These are phyloP conservation scores for Kluyveromyces siamensis DNA, from an alignment of 805 yeast genomes.

Conservation along the genomic window DNA sequence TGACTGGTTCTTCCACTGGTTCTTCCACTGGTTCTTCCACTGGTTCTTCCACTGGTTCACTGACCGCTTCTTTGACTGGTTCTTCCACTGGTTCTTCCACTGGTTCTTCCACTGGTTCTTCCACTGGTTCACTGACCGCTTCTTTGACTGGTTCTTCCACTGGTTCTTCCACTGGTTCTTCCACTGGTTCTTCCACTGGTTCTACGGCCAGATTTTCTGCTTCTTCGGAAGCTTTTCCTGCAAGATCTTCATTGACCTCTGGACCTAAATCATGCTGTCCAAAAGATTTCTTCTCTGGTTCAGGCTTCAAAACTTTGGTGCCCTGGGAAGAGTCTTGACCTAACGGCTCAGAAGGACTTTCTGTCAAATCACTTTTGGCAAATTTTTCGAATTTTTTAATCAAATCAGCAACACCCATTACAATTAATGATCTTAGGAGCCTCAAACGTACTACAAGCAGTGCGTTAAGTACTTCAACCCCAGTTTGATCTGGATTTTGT, in stretches of 20 bases:
- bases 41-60: constrained; percentile 6
- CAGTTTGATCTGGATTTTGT: neutral
- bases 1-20: neutral
- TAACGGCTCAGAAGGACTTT: neutral
- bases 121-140: no score
- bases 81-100: no score
- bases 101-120: no score
- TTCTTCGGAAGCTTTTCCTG: neutral
- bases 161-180: no score
- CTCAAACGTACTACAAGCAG: neutral
- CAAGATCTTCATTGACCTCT: neutral
- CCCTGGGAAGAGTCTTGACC: neutral
- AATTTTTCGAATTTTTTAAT: constrained; percentile 29
- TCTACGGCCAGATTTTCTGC: constrained; percentile 5
- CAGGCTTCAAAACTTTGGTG: no score
- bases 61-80: constrained; percentile 8
- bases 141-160: constrained; percentile 2
- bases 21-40: constrained; percentile 3
- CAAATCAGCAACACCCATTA: constrained; percentile 32
- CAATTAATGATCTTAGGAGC: neutral
- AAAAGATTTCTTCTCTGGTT: no score
- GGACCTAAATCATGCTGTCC: no score
- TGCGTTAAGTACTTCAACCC: neutral
- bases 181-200: no score
- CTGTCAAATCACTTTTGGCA: constrained; percentile 6